Conservation (phyloP, 495 filamentous ascomycete species). For the Clohesyomyces aquaticus region DNA sequence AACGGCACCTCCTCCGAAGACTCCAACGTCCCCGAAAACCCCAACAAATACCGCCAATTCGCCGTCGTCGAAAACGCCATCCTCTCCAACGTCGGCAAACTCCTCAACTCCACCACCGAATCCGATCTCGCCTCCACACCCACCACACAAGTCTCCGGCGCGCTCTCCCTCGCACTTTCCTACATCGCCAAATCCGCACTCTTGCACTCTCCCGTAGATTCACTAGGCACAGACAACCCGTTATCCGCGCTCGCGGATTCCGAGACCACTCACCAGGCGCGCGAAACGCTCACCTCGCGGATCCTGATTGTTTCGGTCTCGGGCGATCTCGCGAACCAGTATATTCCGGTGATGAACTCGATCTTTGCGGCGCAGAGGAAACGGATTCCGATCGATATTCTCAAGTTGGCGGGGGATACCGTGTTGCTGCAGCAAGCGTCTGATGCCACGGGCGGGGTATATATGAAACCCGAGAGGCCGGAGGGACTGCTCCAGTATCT, state of each 20-base stretch:
- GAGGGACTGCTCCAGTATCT: conserved; percentile 81
- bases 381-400: conserved; percentile 85
- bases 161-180: conserved; percentile 82
- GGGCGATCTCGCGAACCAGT: conserved; percentile 81
- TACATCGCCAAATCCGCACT: conserved; percentile 73
- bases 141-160: conserved; percentile 85
- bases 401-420: conserved; percentile 79
- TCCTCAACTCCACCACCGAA: conserved; percentile 68
- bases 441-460: conserved; percentile 87
- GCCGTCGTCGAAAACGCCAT: conserved; percentile 79
- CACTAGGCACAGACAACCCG: conserved; percentile 33
- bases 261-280: conserved; percentile 40
- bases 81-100: conserved; percentile 65
- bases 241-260: conserved; percentile 45
- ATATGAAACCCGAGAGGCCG: conserved; percentile 70
- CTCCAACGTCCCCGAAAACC: conserved; percentile 50
- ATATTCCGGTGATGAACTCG: conserved; percentile 96
- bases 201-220: conserved; percentile 43
- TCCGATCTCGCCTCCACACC: conserved; percentile 62
- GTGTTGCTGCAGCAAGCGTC: conserved; percentile 95
- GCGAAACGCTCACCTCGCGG: conserved; percentile 63
- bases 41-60: conserved; percentile 95
- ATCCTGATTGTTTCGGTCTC: conserved; percentile 77
- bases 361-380: conserved; percentile 92
- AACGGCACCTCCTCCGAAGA: conserved; percentile 31